Evolutionary conservation across 805 yeast species (phyloP).

Genomic region (Pichia manshurica): DNA sequence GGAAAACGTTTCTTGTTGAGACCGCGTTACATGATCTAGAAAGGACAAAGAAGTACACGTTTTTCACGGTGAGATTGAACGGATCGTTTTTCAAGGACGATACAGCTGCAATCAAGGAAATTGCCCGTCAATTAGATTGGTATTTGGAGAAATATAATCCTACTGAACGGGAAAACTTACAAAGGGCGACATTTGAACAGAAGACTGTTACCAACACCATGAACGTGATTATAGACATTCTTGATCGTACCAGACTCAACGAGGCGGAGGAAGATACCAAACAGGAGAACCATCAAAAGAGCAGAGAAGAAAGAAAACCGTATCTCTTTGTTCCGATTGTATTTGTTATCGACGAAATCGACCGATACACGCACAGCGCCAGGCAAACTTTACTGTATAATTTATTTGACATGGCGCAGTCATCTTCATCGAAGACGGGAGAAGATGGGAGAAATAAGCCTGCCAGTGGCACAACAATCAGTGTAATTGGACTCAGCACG

Average conservation of each 20-base stretch:
- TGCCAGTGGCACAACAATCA: constrained; percentile 55
- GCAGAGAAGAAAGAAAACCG: neutral
- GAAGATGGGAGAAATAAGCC: constrained; percentile 19
- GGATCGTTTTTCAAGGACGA: constrained; percentile 76
- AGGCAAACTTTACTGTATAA: constrained; percentile 85
- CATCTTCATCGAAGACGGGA: constrained; percentile 18
- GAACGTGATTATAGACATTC: constrained; percentile 46
- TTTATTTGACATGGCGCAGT: constrained; percentile 79
- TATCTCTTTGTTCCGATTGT: constrained; percentile 49
- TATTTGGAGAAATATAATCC: constrained; percentile 18
- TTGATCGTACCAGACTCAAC: constrained; percentile 35
- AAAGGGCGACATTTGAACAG: constrained; percentile 35
- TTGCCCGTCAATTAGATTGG: constrained; percentile 75
- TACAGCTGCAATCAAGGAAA: constrained; percentile 70
- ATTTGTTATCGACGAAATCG: constrained; percentile 81
- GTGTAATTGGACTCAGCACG: constrained; percentile 76
- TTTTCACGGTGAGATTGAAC: constrained; percentile 56
- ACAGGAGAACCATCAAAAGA: neutral
- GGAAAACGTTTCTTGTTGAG: constrained; percentile 63
- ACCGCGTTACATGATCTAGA: constrained; percentile 46
- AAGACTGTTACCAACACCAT: constrained; percentile 57
- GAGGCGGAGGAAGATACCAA: constrained; percentile 15
- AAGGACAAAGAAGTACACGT: constrained; percentile 41
- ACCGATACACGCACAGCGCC: constrained; percentile 60
- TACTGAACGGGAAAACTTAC: constrained; percentile 12